Evolutionary conservation across 257 asterid species (phyloP).

Genomic region (Solanum habrochaites): DNA sequence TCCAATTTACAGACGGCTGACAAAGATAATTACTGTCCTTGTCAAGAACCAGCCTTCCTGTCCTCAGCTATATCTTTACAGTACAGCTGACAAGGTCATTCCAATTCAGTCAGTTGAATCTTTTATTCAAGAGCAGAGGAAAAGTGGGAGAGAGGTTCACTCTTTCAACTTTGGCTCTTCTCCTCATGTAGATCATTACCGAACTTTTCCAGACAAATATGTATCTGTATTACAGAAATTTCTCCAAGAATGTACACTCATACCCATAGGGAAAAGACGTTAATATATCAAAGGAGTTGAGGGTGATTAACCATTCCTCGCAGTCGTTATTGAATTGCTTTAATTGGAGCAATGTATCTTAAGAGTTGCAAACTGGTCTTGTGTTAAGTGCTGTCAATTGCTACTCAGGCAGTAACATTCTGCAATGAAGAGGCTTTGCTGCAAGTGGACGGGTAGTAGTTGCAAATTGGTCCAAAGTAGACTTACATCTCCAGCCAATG

Average conservation of each 20-base stretch:
- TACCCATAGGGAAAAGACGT: conserved; percentile 1
- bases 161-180: conserved; percentile 55
- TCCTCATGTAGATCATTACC: conserved; percentile 86
- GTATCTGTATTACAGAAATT: conserved; percentile 36
- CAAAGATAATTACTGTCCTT: conserved; percentile 30
- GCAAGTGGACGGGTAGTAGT: neutral
- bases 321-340: neutral
- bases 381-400: neutral
- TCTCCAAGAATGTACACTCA: conserved; percentile 32
- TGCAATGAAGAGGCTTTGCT: neutral
- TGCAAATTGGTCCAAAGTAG: neutral
- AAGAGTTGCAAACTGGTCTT: neutral
- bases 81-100: conserved; percentile 71
- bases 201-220: conserved; percentile 52
- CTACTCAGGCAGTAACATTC: neutral
- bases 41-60: conserved; percentile 52
- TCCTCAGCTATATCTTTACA: conserved; percentile 78
- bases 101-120: conserved; percentile 52
- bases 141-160: conserved; percentile 32
- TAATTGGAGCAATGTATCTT: neutral
- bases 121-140: conserved; percentile 51
- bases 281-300: neutral
- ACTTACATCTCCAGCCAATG: neutral
- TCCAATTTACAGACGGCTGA: conserved; percentile 45
- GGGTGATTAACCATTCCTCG: neutral